Evolutionary conservation across 371 early-diverging fungal species (phyloP), one percentile per base, ranked within the genome.

Genomic region (Actinomucor elegans): DNA sequence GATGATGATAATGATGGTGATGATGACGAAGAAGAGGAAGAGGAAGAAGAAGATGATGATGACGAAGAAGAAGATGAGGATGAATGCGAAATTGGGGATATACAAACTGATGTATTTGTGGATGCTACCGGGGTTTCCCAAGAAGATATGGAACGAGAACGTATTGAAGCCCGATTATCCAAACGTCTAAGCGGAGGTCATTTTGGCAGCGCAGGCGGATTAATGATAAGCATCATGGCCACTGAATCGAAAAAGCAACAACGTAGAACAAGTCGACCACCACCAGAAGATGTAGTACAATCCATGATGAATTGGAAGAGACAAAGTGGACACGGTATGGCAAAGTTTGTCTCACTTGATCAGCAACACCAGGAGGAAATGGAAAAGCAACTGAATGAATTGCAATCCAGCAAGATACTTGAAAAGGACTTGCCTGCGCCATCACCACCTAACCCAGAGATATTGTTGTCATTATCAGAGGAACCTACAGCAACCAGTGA

Each of bases 171-270:
- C 5, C 40, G 66, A 23, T 46, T 78, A 21, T 66, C 73, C 2
- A 78, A 78, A 47, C 55, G 78, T 52, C 49, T 78, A 11, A 70
- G 71, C 20, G 78, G 75, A 12, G 78, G 78, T 3, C 78, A 78
- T 51, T 78, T 56, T 53, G 78, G 78, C 3, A 74, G 75, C 38
- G 78, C 78, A 5, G 78, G 78, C 3, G 78, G 78, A 14, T 37
- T 78, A 14, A 53, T 78, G 42, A 37, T 70, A 12, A 72, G 73
- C 27, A 73, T 67, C 0, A 59, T 60, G 34, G 36, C 61, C 2
- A 21, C 46, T 31, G 42, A 49, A 21, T 23, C 57, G 21, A 17
- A 34, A 1, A 54, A 58, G 12, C 35, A 27, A 3, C 58, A 67
- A 29, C 46, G 37, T 2, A 57, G 60, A 21, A 55, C 36, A 1